Percentiles rank a stretch among this genome's conserved stretches.
Conservation (phyloP, 345 rosid genomes). For the Limnanthes douglasii region DNA sequence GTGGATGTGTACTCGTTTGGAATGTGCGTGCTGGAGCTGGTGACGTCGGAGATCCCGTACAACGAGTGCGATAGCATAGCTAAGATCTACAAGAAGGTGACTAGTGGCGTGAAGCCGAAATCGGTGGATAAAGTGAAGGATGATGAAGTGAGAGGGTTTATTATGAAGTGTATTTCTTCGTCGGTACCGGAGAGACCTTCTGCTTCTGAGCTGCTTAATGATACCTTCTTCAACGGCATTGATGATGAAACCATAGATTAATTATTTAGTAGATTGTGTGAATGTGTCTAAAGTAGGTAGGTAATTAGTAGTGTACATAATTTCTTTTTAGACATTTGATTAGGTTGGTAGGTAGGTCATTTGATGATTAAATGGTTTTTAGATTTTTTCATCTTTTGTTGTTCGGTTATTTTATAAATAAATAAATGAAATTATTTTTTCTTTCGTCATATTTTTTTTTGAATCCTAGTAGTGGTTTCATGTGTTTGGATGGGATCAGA, state of each 20-base stretch:
- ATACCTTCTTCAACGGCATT: constrained; percentile 44
- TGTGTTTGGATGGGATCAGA: too few species aligned
- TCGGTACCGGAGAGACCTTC: constrained; percentile 49
- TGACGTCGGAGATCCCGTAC: constrained; percentile 54
- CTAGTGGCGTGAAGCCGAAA: constrained; percentile 36
- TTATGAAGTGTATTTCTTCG: constrained; percentile 40
- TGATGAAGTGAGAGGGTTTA: constrained; percentile 46
- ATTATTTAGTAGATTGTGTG: too few species aligned
- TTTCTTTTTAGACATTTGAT: too few species aligned
- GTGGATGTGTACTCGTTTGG: constrained; percentile 62
- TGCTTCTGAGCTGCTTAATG: constrained; percentile 45
- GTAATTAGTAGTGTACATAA: too few species aligned
- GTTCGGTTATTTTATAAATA: too few species aligned
- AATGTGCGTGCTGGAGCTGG: constrained; percentile 59
- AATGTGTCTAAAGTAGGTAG: too few species aligned
- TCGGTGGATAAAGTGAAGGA: constrained; percentile 27
- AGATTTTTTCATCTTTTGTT: too few species aligned
- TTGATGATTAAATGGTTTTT: too few species aligned
- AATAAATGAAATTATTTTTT: too few species aligned
- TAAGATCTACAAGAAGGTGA: constrained; percentile 60
- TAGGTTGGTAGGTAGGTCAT: too few species aligned
- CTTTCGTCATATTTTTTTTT: too few species aligned
- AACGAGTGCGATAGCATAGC: constrained; percentile 55
- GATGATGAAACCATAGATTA: constrained; percentile 10
- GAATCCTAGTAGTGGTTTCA: too few species aligned